These are phyloP conservation scores for Terana coerulea DNA, from an alignment of 768 basidiomycete genomes.

Conservation along the genomic window DNA sequence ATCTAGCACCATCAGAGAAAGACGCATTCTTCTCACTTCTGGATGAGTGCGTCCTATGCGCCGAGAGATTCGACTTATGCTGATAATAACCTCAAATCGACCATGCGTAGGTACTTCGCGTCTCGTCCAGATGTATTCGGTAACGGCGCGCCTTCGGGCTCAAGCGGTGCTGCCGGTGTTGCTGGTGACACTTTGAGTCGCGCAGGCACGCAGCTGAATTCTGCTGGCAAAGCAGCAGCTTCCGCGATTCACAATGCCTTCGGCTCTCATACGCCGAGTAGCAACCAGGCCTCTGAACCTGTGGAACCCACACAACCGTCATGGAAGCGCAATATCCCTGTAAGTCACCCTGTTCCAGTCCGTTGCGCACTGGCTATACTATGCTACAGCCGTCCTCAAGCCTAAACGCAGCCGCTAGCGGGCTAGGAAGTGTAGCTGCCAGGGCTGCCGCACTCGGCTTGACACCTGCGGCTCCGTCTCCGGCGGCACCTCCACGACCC, in stretches of 20 bases:
- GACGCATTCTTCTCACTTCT: conserved; percentile 78
- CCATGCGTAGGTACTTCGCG: conserved; percentile 59
- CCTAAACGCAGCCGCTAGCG: conserved; percentile 35
- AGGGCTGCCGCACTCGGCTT: conserved; percentile 46
- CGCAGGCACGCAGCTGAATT: background rate
- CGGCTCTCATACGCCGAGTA: conserved; percentile 3
- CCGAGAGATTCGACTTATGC: conserved; percentile 5
- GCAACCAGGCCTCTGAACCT: background rate
- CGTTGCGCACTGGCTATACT: background rate
- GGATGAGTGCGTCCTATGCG: conserved; percentile 62
- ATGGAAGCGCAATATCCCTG: conserved; percentile 9
- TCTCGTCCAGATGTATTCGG: conserved; percentile 64
- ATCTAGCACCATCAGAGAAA: conserved; percentile 64
- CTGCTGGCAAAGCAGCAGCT: conserved; percentile 11
- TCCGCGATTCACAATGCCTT: conserved; percentile 18
- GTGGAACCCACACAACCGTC: background rate
- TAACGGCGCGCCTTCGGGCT: no score
- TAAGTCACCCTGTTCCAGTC: conserved; percentile 4
- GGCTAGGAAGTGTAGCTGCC: conserved; percentile 55
- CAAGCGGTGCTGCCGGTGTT: conserved; percentile 18
- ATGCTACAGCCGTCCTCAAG: no score
- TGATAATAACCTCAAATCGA: background rate
- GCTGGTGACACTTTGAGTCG: no score
- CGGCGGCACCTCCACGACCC: conserved; percentile 22
- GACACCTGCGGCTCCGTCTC: conserved; percentile 1